Conservation (phyloP, 805 yeast genomes). For the Yarrowia osloensis region DNA sequence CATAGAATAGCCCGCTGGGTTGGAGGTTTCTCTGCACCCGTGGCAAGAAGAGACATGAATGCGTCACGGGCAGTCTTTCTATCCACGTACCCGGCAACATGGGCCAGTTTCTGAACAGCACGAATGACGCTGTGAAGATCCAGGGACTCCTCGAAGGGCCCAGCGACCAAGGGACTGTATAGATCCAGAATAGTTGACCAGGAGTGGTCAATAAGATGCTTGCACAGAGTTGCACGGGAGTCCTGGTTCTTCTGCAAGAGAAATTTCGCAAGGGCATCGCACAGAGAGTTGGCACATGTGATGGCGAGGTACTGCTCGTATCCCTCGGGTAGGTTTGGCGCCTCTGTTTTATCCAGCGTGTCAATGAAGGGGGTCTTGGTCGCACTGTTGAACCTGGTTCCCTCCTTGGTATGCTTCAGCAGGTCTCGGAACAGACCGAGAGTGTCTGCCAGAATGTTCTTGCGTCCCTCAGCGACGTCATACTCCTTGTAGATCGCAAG, state of each 20-base stretch:
- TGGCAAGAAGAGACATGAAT: conserved; percentile 45
- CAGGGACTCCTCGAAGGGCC: conserved; percentile 67
- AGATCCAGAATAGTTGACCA: conserved; percentile 48
- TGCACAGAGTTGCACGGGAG: background rate
- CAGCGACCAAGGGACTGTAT: conserved; percentile 57
- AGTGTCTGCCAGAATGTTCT: conserved; percentile 58
- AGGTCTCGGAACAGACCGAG: conserved; percentile 49
- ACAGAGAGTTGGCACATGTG: conserved; percentile 53
- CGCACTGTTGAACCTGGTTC: conserved; percentile 28
- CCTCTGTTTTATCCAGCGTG: conserved; percentile 74
- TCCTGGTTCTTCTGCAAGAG: conserved; percentile 29
- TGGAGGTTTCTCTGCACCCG: conserved; percentile 35
- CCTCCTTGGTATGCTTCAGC: conserved; percentile 2
- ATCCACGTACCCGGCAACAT: conserved; percentile 76
- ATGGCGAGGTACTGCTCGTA: conserved; percentile 63
- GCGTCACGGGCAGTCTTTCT: conserved; percentile 59
- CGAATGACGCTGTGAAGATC: conserved; percentile 64
- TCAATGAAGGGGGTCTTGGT: conserved; percentile 64
- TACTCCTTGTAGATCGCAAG: conserved; percentile 58
- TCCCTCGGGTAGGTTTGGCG: conserved; percentile 66
- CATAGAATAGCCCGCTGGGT: conserved; percentile 51
- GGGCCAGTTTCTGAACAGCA: conserved; percentile 77
- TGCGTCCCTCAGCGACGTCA: conserved; percentile 60
- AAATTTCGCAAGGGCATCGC: conserved; percentile 68
- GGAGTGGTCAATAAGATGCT: conserved; percentile 34